A percentile compares a stretch with the other conserved stretches of the same genome.
Evolutionary conservation across 305 asterid genomes (phyloP).

Genomic region (Caryopteris hybrid): DNA sequence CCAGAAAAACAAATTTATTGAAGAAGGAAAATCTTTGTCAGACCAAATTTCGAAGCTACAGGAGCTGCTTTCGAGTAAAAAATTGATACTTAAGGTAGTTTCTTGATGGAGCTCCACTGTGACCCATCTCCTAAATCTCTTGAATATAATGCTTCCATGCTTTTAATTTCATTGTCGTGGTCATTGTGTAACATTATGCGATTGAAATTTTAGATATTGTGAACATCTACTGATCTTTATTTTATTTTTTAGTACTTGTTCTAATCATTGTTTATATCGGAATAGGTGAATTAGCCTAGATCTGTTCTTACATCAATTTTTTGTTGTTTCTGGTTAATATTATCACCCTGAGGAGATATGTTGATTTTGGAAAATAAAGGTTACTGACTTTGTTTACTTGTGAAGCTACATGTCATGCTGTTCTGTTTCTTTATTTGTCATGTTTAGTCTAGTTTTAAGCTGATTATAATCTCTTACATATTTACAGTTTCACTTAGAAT

Average conservation of each 20-base stretch:
- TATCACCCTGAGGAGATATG: background rate
- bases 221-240: background rate
- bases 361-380: slow-evolving; percentile 11
- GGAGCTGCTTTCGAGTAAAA: slow-evolving; percentile 85
- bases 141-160: slow-evolving; percentile 10
- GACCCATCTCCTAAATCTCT: background rate
- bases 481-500: background rate
- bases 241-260: background rate
- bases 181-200: background rate
- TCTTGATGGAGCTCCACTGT: slow-evolving; percentile 5
- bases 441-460: background rate
- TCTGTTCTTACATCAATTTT: background rate
- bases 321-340: background rate
- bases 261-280: background rate
- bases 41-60: slow-evolving; percentile 71
- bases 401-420: background rate
- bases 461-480: background rate
- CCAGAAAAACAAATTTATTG: slow-evolving; percentile 90
- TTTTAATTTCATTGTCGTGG: slow-evolving; percentile 1
- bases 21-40: slow-evolving; percentile 70
- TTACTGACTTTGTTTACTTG: slow-evolving; percentile 9
- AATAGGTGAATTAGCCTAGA: background rate
- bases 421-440: background rate
- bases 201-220: background rate
- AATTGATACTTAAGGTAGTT: slow-evolving; percentile 68